A percentile compares a stretch with the other conserved stretches of the same genome.
Conservation (phyloP, 2,329 filamentous ascomycete genomes). For the Fusarium transvaalense region DNA sequence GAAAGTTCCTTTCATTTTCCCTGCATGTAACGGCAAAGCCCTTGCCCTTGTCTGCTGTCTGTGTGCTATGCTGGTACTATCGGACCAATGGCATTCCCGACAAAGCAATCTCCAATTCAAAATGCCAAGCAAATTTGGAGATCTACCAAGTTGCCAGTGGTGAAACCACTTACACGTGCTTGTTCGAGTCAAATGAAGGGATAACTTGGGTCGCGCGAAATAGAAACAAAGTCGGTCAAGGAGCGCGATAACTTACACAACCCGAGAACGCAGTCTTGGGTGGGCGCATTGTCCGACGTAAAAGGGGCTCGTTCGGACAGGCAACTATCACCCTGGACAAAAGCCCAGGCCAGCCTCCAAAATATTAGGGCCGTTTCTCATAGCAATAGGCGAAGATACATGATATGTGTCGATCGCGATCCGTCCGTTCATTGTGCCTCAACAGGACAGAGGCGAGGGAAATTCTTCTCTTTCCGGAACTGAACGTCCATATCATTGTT, state of each 20-base stretch:
- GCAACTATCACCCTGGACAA: slow-evolving; percentile 9
- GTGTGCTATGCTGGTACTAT: slow-evolving; percentile 22
- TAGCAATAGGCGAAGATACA: slow-evolving; percentile 10
- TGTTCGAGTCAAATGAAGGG: slow-evolving; percentile 10
- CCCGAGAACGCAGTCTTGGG: neutral
- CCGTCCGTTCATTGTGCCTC: neutral
- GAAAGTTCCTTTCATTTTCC: slow-evolving; percentile 4
- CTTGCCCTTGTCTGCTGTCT: slow-evolving; percentile 25
- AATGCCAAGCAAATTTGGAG: slow-evolving; percentile 26
- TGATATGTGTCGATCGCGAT: slow-evolving; percentile 18
- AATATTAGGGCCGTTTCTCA: slow-evolving; percentile 30
- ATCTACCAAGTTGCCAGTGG: slow-evolving; percentile 6
- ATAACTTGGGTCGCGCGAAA: neutral
- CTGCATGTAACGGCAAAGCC: slow-evolving; percentile 7
- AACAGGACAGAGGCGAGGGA: neutral
- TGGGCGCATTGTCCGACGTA: neutral
- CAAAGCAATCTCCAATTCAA: slow-evolving; percentile 32
- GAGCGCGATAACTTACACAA: neutral
- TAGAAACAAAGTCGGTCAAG: slow-evolving; percentile 10
- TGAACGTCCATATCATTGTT: neutral
- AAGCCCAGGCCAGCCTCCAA: slow-evolving; percentile 17
- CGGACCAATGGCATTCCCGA: slow-evolving; percentile 25
- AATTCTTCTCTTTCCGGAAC: neutral
- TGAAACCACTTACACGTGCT: slow-evolving; percentile 34
- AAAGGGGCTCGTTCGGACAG: slow-evolving; percentile 13